These are phyloP conservation scores for Fragaria ananassa DNA, from an alignment of 306 rosid genomes.

Conservation along the genomic window DNA sequence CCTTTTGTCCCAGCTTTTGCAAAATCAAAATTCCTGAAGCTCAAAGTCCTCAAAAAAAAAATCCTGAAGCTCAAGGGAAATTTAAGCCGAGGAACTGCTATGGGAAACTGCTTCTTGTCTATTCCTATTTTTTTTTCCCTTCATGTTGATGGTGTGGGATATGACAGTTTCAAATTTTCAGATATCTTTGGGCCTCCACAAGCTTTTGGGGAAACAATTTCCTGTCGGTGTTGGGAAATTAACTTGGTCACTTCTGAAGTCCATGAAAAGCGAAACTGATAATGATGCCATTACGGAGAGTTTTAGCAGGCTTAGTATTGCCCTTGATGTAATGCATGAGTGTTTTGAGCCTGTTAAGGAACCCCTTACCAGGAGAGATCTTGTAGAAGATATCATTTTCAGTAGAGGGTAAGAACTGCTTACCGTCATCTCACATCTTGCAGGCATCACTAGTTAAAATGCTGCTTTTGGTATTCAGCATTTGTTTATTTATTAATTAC, in stretches of 20 bases:
- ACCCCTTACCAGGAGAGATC: slow-evolving; percentile 49
- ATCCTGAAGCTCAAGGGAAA: neutral
- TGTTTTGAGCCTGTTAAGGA: slow-evolving; percentile 87
- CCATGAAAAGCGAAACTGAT: slow-evolving; percentile 15
- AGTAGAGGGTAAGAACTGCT: slow-evolving; percentile 55
- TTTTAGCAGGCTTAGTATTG: slow-evolving; percentile 66
- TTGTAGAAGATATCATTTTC: slow-evolving; percentile 66
- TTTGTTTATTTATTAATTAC: neutral
- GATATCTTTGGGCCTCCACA: slow-evolving; percentile 52
- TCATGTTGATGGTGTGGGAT: neutral
- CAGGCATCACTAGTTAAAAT: neutral
- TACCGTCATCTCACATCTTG: slow-evolving; percentile 16
- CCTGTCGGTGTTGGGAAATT: slow-evolving; percentile 48
- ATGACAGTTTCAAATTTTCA: slow-evolving; percentile 39
- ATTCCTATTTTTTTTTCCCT: neutral
- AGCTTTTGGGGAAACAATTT: slow-evolving; percentile 49
- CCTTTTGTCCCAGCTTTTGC: neutral
- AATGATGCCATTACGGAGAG: slow-evolving; percentile 41
- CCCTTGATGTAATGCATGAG: slow-evolving; percentile 80
- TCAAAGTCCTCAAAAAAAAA: neutral
- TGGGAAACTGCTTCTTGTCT: neutral
- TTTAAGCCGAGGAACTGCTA: too few relatives aligned
- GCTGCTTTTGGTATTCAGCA: neutral
- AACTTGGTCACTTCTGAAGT: slow-evolving; percentile 73
- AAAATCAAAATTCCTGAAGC: too few relatives aligned